phyloP scores from a whole-genome alignment of 257 asterid genomes.

The Lycium barbarum region DNA sequence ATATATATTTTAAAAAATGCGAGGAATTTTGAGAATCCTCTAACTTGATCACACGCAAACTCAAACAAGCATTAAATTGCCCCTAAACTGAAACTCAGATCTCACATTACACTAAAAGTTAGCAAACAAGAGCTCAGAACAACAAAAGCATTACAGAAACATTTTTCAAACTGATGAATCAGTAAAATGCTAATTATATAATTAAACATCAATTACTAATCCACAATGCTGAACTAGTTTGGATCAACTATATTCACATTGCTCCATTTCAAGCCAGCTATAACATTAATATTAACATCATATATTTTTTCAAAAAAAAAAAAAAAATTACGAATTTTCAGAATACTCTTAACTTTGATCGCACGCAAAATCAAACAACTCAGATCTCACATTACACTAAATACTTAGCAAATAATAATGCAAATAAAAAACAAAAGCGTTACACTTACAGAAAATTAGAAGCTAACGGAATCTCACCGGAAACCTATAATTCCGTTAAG shows the following conservation, averaged over 20 bases:
- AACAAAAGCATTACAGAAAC: neutral
- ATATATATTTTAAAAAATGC: too few relatives aligned
- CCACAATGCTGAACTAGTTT: neutral
- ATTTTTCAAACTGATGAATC: too few relatives aligned
- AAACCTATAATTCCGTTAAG: neutral
- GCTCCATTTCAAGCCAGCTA: neutral
- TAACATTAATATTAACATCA: neutral
- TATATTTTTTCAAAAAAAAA: neutral
- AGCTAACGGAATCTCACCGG: slow-evolving; percentile 8
- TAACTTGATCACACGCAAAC: neutral
- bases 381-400: neutral
- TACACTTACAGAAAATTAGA: neutral
- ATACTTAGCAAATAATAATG: neutral
- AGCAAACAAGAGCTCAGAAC: too few relatives aligned
- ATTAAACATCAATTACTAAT: neutral
- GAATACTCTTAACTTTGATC: neutral
- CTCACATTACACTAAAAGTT: neutral
- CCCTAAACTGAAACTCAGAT: neutral
- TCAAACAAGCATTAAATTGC: neutral
- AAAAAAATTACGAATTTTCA: neutral
- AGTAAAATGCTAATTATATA: too few relatives aligned
- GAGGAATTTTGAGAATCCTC: neutral
- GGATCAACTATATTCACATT: neutral
- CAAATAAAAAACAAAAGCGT: neutral
- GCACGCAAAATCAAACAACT: too few relatives aligned